phyloP scores from a whole-genome alignment of 78 protist species.

The Cavenderia fasciculata region DNA sequence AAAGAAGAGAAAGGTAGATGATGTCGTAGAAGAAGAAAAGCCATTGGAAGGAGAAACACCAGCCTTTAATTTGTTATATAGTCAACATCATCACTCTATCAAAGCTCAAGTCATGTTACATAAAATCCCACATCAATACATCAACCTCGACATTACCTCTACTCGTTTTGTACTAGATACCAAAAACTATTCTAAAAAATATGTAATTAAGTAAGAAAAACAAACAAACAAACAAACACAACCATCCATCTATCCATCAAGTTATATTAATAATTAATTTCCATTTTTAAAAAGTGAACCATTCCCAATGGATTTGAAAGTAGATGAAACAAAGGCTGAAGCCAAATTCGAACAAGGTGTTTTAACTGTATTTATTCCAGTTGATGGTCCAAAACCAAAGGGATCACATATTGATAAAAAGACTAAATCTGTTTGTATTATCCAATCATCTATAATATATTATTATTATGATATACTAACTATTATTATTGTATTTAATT shows the following conservation, averaged over 20 bases:
- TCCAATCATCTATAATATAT: too few relatives aligned
- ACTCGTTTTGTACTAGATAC: constrained; percentile 38
- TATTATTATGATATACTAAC: too few relatives aligned
- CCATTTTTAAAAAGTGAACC: constrained; percentile 15
- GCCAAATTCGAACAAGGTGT: constrained; percentile 29
- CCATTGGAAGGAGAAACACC: constrained; percentile 31
- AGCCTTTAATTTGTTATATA: constrained; percentile 15
- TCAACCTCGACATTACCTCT: constrained; percentile 27
- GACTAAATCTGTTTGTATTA: too few relatives aligned
- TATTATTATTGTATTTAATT: too few relatives aligned
- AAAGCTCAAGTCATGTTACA: constrained; percentile 16
- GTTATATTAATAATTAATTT: not conserved
- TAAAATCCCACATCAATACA: constrained; percentile 57
- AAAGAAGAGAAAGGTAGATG: not conserved
- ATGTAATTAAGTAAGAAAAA: constrained; percentile 19
- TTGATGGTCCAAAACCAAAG: too few relatives aligned
- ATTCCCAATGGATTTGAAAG: constrained; percentile 13
- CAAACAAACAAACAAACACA: too few relatives aligned
- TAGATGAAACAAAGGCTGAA: constrained; percentile 15
- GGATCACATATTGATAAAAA: too few relatives aligned
- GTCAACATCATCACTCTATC: not conserved
- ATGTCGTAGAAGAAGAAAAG: not conserved
- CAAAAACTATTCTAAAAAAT: constrained; percentile 31
- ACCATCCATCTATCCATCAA: not conserved
- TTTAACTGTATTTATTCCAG: constrained; percentile 53